phyloP scores from a whole-genome alignment of 352 stramenopile species.

The Saprolegnia parasitica region DNA sequence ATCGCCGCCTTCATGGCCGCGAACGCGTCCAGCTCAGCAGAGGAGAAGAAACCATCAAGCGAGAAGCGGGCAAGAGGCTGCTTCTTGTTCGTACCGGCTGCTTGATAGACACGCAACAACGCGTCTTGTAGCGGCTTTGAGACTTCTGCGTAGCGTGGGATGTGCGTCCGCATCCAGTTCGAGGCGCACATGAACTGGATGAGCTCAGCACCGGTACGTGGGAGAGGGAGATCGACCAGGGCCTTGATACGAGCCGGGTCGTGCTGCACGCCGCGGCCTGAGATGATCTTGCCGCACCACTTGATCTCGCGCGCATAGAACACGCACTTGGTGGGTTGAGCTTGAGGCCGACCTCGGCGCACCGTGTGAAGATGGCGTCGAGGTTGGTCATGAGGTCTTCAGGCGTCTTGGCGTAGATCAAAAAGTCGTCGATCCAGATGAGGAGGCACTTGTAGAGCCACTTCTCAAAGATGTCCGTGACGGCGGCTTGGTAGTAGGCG shows the following conservation, averaged over 20 bases:
- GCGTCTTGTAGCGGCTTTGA: constrained; percentile 12
- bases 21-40: neutral
- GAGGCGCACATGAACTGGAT: constrained; percentile 28
- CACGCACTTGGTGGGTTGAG: constrained; percentile 25
- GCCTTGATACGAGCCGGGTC: constrained; percentile 22
- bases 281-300: constrained; percentile 26
- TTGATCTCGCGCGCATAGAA: constrained; percentile 21
- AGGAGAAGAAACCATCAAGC: neutral
- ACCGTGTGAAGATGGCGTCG: neutral
- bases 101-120: constrained; percentile 16
- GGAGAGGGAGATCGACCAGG: constrained; percentile 13
- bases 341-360: constrained; percentile 14
- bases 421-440: constrained; percentile 10
- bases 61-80: neutral
- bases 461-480: constrained; percentile 2
- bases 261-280: constrained; percentile 22
- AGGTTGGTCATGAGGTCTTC: neutral
- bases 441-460: constrained; percentile 13
- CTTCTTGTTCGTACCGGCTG: constrained; percentile 13
- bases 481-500: neutral
- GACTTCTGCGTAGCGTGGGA: constrained; percentile 16
- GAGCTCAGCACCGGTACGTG: constrained; percentile 24
- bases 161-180: constrained; percentile 27
- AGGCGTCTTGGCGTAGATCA: neutral
- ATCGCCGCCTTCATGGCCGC: constrained; percentile 6